Base-by-base conservation (phyloP, 345 rosid genomes). In the Erodium maritimum region DNA sequence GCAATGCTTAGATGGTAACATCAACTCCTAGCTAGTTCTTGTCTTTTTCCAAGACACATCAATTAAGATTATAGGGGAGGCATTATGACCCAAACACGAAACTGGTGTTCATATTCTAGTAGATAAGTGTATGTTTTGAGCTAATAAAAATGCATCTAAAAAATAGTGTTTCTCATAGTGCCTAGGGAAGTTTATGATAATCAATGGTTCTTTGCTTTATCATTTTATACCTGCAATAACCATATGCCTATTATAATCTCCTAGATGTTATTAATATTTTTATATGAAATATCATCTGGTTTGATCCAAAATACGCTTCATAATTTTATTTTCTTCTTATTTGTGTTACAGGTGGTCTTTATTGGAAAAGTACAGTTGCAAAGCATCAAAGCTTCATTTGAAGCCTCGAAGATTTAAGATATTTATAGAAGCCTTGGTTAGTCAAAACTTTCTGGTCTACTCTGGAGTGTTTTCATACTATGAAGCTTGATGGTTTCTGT, bases 1-100 rank as follows among this genome's bases (percentile, higher is more conserved):
- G 97, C 99, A 14, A 90, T 94, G 97, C 88, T 94, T 67, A 85
- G 96, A 83, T 94, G 99, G 99, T 94, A 82, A 73, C 63, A 54
- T 21, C 57, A 45, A 42, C 14, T 42, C 48, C 17, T 42, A 29
- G 37, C 9, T 29, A 29, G 8, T 29, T 29, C 4, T 0, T 29
- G 5, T 29, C 33, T 25, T 25, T 25, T 25, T 7, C n/a, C n/a
- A n/a, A n/a, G n/a, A n/a, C n/a, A n/a, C n/a, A n/a, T n/a, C n/a
- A n/a, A n/a, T n/a, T n/a, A n/a, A n/a, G n/a, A n/a, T n/a, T n/a
- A n/a, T 29, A 29, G 8, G 34, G 34, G 34, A 29, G 13, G 46
- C 13, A 12, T 37, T 37, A 12, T 12, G 10, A 37, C 46, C 46
- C 10, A 37, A 37, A 37, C 46, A 37, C 10, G 46, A 37, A 1